phyloP scores from a whole-genome alignment of 495 filamentous ascomycete species.

The Neurospora tetrasperma region DNA sequence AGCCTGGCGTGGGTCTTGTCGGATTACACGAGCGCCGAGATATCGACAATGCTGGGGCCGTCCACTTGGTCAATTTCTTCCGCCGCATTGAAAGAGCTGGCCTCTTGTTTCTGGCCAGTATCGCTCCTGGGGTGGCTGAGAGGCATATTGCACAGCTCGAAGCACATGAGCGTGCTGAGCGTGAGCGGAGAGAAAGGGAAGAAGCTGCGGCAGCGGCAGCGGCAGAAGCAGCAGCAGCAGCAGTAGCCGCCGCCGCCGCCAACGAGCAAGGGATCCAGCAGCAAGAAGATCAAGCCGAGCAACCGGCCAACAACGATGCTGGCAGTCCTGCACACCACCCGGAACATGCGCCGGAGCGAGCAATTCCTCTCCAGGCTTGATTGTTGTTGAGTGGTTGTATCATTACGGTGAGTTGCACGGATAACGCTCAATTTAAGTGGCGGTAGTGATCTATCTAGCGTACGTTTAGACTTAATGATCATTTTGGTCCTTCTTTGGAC shows the following conservation, averaged over 20 bases:
- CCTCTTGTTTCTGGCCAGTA: conserved; percentile 74
- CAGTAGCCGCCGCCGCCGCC: conserved; percentile 3
- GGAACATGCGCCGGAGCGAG: not conserved
- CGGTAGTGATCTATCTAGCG: not conserved
- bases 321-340: not conserved
- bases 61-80: conserved; percentile 14
- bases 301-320: not conserved
- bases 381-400: not conserved
- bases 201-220: conserved; percentile 31
- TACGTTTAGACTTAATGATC: not conserved
- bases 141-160: conserved; percentile 64
- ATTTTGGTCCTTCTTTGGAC: not conserved
- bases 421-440: not conserved
- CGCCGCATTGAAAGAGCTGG: conserved; percentile 61
- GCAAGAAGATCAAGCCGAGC: not conserved
- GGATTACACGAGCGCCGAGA: conserved; percentile 1
- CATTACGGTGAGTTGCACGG: not conserved
- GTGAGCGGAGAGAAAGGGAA: conserved; percentile 33
- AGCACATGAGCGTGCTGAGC: conserved; percentile 43
- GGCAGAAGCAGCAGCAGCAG: conserved; percentile 3
- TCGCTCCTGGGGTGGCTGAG: conserved; percentile 79
- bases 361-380: not conserved
- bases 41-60: not conserved
- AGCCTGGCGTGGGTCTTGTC: conserved; percentile 2
- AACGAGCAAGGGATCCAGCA: not conserved